Conservation (phyloP, 768 basidiomycete genomes). For the Collybiopsis confluens region DNA sequence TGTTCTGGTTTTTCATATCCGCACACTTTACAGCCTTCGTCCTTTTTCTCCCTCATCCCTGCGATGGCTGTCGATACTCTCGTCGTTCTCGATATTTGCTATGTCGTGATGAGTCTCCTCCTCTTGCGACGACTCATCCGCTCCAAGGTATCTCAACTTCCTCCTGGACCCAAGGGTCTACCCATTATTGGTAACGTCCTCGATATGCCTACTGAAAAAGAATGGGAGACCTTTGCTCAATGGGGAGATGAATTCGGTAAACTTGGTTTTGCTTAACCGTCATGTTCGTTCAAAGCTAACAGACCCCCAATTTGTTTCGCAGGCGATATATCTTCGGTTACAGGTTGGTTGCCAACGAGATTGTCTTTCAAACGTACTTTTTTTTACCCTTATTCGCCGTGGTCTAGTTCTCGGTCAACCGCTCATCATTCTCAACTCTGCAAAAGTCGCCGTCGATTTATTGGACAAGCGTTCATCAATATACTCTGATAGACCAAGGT, state of each 20-base stretch:
- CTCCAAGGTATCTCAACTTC: constrained; percentile 37
- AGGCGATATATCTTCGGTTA: constrained; percentile 62
- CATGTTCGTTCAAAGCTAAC: background rate
- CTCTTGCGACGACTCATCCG: constrained; percentile 28
- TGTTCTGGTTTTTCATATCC: background rate
- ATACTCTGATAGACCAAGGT: constrained; percentile 62
- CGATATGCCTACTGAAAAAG: constrained; percentile 45
- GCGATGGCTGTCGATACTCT: constrained; percentile 9
- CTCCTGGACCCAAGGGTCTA: constrained; percentile 34
- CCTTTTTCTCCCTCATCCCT: background rate
- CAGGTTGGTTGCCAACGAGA: constrained; percentile 12
- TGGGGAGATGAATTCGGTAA: constrained; percentile 52
- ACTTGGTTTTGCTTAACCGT: constrained; percentile 5
- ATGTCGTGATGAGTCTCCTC: constrained; percentile 29
- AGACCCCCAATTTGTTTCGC: background rate
- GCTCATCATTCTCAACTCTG: constrained; percentile 52
- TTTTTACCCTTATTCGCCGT: too few species aligned
- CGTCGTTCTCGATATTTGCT: constrained; percentile 27
- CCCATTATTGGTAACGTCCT: constrained; percentile 49
- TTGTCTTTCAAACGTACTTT: background rate
- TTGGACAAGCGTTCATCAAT: constrained; percentile 63
- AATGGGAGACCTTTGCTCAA: constrained; percentile 48
- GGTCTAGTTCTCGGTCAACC: constrained; percentile 58
- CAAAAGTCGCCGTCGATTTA: constrained; percentile 48
- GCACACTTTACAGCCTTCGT: background rate